phyloP scores from a whole-genome alignment of 768 basidiomycete species.

The Mycena epipterygia region DNA sequence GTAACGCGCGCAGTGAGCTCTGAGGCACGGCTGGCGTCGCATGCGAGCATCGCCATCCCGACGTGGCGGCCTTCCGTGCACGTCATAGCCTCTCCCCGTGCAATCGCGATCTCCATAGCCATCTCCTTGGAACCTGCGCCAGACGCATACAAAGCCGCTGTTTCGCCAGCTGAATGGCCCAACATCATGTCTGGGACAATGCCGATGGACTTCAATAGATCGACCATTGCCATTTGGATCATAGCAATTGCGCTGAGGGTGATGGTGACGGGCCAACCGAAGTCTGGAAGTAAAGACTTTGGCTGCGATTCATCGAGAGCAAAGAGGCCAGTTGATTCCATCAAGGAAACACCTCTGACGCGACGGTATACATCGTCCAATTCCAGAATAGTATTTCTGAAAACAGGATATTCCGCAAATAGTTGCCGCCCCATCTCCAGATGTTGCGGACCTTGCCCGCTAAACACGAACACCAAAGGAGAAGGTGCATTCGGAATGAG shows the following conservation, averaged over 20 bases:
- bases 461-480: slow-evolving; percentile 50
- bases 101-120: slow-evolving; percentile 50
- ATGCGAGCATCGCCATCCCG: slow-evolving; percentile 49
- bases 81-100: slow-evolving; percentile 46
- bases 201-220: slow-evolving; percentile 42
- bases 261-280: slow-evolving; percentile 37
- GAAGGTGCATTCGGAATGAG: slow-evolving; percentile 34
- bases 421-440: slow-evolving; percentile 49
- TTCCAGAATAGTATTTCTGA: slow-evolving; percentile 44
- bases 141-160: slow-evolving; percentile 49
- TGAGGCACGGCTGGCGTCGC: slow-evolving; percentile 29
- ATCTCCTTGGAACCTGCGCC: slow-evolving; percentile 46
- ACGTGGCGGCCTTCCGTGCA: slow-evolving; percentile 29
- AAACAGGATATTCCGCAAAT: slow-evolving; percentile 42
- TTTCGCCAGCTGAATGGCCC: slow-evolving; percentile 55
- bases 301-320: background rate
- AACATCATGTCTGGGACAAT: slow-evolving; percentile 44
- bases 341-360: slow-evolving; percentile 41
- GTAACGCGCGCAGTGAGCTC: slow-evolving; percentile 14
- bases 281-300: slow-evolving; percentile 3
- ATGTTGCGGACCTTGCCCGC: slow-evolving; percentile 54
- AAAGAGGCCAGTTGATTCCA: slow-evolving; percentile 48
- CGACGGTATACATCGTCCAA: slow-evolving; percentile 43
- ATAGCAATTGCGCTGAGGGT: slow-evolving; percentile 45
- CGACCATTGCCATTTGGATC: slow-evolving; percentile 52